phyloP scores from a whole-genome alignment of 257 asterid species.

The Mitragyna speciosa region DNA sequence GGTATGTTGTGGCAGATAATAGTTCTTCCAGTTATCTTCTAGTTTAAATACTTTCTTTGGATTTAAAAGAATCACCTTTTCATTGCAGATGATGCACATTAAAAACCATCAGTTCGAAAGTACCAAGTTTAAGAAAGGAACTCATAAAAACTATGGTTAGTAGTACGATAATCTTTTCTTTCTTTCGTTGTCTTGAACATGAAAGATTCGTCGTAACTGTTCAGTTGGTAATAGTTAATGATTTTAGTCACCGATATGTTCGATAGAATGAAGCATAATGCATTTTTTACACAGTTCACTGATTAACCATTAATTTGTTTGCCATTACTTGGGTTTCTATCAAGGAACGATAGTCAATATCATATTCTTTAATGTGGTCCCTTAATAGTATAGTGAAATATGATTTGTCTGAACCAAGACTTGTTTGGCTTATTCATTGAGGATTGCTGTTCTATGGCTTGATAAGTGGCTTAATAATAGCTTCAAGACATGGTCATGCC shows the following conservation, averaged over 20 bases:
- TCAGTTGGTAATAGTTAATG: slow-evolving; percentile 2
- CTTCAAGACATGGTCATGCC: background rate
- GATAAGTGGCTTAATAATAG: background rate
- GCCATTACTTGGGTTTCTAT: slow-evolving; percentile 2
- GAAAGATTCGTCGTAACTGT: slow-evolving; percentile 11
- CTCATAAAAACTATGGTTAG: background rate
- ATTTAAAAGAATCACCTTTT: background rate
- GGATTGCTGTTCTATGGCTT: slow-evolving; percentile 4
- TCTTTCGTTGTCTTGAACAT: background rate
- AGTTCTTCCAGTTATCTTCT: background rate
- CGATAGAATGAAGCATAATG: background rate
- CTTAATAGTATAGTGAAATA: background rate
- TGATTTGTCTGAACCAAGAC: background rate
- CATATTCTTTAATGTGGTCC: background rate
- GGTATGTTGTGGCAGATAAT: background rate
- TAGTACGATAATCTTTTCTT: background rate
- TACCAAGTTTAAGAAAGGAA: background rate
- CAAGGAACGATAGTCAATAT: background rate
- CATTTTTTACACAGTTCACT: background rate
- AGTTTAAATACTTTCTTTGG: background rate
- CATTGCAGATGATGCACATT: slow-evolving; percentile 7
- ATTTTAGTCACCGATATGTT: background rate
- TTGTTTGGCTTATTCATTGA: background rate
- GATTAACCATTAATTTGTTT: background rate
- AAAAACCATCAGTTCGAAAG: background rate